Base-by-base conservation (phyloP, 495 filamentous ascomycete genomes). In the Penicillium ucsense region DNA sequence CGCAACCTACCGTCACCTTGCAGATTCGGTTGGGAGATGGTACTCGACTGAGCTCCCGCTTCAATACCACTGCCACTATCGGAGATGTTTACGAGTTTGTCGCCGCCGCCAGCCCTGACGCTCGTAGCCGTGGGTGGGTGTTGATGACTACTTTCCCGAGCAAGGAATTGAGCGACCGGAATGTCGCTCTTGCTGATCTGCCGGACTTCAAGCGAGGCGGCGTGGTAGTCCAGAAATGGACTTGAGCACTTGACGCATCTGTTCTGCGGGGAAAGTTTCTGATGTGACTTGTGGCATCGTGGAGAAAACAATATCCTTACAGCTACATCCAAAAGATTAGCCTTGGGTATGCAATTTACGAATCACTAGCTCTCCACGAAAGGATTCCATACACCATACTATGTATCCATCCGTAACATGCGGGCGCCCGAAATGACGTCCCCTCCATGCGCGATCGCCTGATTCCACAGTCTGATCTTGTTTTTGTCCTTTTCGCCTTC, bases 101-200 rank as follows among this genome's bases (percentile, higher is more conserved):
- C 49, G 64, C 78, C 39, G 77, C 80, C 3, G 77, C 88, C 5
- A 86, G 76, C 38, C 65, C 83, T 0, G 68, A 67, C 8, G 75
- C 79, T 48, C 72, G 68, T 42, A 57, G 64, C 37, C 76, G 90
- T 12, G 55, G 71, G 8, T 98, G 88, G 77, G 83, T 85, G 6
- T 63, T 98, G 46, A 90, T 94, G 61, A 98, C 92, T 2, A 97
- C 94, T 0, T 97, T 97, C 64, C 92, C 94, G 3, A 95, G 83
- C 65, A 95, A 89, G 68, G 91, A 97, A 55, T 77, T 96, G 43
- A 84, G 71, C 12, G 89, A 98, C 49, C 81, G 83, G 62, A 64
- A 55, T 1, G 67, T 68, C 48, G 79, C 77, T 4, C 63, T 96
- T 35, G 86, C 85, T 2, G 88, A 94, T 33, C 70, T 94, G 64